These are phyloP conservation scores for Calonectria pseudoturangicola DNA, from an alignment of 2,329 filamentous ascomycete genomes.

Conservation along the genomic window DNA sequence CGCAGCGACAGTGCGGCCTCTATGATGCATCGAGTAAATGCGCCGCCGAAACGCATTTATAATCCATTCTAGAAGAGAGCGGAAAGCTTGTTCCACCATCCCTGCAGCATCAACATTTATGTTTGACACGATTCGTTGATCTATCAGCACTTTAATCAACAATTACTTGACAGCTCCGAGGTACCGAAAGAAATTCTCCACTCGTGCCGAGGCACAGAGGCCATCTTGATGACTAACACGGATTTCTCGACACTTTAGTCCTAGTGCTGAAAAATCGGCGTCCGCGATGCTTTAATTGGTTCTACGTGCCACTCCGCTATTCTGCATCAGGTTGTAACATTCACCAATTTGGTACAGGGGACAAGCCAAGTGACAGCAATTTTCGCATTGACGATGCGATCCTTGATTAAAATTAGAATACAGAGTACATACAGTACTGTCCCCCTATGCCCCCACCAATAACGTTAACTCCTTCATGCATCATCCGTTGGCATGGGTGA, in stretches of 20 bases:
- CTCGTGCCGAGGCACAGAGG: slow-evolving; percentile 29
- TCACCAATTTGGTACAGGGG: background rate
- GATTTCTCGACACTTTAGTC: background rate
- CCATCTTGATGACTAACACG: slow-evolving; percentile 26
- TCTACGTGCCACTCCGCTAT: background rate
- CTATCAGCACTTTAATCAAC: background rate
- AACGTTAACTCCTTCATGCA: background rate
- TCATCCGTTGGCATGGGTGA: slow-evolving; percentile 37
- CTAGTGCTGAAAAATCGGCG: background rate
- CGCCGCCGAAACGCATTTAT: slow-evolving; percentile 22
- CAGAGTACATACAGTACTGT: background rate
- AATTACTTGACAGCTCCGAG: slow-evolving; percentile 4
- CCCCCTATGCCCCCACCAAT: too few relatives aligned
- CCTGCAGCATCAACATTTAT: background rate
- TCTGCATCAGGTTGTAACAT: too few relatives aligned
- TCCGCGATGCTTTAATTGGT: background rate
- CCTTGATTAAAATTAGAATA: slow-evolving; percentile 3
- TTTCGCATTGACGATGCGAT: background rate
- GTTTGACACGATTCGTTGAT: background rate
- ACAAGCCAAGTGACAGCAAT: background rate
- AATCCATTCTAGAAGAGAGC: slow-evolving; percentile 10
- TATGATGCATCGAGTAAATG: slow-evolving; percentile 1
- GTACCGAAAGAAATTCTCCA: slow-evolving; percentile 20
- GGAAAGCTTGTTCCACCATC: slow-evolving; percentile 1
- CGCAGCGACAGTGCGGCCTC: background rate